Conservation (phyloP, 1,284 basidiomycete species). For the Ustilago sp. region DNA sequence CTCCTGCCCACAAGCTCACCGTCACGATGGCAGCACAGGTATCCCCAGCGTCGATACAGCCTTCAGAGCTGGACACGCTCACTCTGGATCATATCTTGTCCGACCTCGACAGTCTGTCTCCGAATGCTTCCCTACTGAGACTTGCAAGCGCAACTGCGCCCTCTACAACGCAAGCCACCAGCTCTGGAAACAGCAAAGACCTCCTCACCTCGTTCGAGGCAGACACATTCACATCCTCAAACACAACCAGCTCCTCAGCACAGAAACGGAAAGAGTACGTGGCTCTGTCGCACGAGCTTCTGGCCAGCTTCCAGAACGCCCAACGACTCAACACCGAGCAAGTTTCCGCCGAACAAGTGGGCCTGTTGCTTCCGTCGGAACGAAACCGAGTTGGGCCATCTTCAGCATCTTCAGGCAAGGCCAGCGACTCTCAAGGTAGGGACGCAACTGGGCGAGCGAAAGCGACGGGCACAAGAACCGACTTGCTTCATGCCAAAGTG, state of each 20-base stretch:
- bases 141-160: conserved; percentile 1
- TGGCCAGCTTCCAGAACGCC: conserved; percentile 16
- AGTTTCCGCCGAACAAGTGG: conserved; percentile 25
- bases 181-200: background rate
- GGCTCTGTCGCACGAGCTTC: conserved; percentile 22
- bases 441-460: background rate
- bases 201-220: conserved; percentile 13
- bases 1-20: background rate
- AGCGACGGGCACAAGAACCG: conserved; percentile 20
- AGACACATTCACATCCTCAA: background rate
- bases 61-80: conserved; percentile 16
- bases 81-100: conserved; percentile 35
- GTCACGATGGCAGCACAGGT: conserved; percentile 10
- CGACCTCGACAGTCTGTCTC: conserved; percentile 17
- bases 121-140: conserved; percentile 6
- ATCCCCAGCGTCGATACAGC: background rate
- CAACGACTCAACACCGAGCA: conserved; percentile 31
- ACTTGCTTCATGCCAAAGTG: conserved; percentile 43
- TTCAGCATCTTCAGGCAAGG: background rate
- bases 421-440: background rate
- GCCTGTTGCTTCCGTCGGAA: conserved; percentile 34
- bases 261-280: conserved; percentile 20
- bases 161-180: background rate
- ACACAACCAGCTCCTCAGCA: background rate
- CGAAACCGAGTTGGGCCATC: conserved; percentile 5